Evolutionary conservation across 2,329 filamentous ascomycete species (phyloP).

Genomic region (Mariannaea sp.): DNA sequence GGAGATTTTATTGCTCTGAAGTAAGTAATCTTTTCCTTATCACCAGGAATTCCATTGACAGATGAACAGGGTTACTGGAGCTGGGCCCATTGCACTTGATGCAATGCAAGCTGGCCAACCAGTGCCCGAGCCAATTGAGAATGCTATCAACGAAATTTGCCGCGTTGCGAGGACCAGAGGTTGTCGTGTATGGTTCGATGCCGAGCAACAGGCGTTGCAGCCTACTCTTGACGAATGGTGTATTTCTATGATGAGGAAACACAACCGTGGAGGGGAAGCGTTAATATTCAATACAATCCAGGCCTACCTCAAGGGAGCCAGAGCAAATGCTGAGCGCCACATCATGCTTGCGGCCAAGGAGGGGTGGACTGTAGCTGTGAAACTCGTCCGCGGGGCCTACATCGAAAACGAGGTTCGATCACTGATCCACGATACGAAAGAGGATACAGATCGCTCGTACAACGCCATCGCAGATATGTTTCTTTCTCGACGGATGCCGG

Average conservation of each 20-base stretch:
- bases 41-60: neutral
- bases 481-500: constrained; percentile 43
- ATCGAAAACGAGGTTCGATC: constrained; percentile 53
- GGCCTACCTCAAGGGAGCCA: constrained; percentile 57
- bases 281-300: constrained; percentile 59
- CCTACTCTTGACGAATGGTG: constrained; percentile 41
- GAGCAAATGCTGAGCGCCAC: constrained; percentile 49
- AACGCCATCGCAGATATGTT: constrained; percentile 53
- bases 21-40: constrained; percentile 34
- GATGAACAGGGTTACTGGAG: constrained; percentile 46
- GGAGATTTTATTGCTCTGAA: constrained; percentile 66
- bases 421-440: constrained; percentile 56
- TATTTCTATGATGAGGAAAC: constrained; percentile 44
- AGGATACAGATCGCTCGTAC: constrained; percentile 57
- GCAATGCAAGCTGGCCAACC: constrained; percentile 43
- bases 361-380: constrained; percentile 58
- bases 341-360: constrained; percentile 52
- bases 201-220: constrained; percentile 52
- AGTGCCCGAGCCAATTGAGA: constrained; percentile 45
- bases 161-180: constrained; percentile 41
- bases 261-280: constrained; percentile 43
- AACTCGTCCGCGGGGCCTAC: constrained; percentile 62
- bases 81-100: constrained; percentile 45
- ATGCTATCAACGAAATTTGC: constrained; percentile 48
- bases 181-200: constrained; percentile 51